Evolutionary conservation across 2,329 filamentous ascomycete species (phyloP).

Genomic region (Colletotrichum ledebouriae): DNA sequence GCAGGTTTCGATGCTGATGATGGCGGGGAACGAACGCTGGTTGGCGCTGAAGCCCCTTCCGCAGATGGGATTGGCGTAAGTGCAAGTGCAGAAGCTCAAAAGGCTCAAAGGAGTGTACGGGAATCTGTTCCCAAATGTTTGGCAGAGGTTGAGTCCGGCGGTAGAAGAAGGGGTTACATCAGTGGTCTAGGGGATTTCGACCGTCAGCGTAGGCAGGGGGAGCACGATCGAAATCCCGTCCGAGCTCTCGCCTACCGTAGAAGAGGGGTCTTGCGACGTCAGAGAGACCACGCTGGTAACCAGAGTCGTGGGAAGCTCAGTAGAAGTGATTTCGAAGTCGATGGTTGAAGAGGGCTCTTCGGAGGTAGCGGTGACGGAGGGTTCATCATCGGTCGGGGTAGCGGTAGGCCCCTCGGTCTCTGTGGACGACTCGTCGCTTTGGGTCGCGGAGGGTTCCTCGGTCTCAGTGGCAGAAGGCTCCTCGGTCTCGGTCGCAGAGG

Average conservation of each 20-base stretch:
- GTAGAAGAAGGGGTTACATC: neutral
- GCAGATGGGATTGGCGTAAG: slow-evolving; percentile 5
- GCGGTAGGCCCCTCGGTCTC: neutral
- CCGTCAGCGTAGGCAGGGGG: slow-evolving; percentile 9
- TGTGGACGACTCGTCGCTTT: neutral
- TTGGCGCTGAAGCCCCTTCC: neutral
- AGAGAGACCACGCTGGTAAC: slow-evolving; percentile 1
- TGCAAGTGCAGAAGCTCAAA: slow-evolving; percentile 4
- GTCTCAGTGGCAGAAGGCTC: slow-evolving; percentile 2
- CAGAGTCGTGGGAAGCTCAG: neutral
- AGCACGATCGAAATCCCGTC: neutral
- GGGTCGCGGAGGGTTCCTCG: neutral
- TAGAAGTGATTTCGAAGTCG: neutral
- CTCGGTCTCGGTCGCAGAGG: neutral
- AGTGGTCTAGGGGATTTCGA: neutral
- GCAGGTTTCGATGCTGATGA: neutral
- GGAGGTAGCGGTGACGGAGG: neutral
- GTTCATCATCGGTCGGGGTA: neutral
- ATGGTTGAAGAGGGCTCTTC: neutral
- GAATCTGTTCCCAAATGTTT: neutral
- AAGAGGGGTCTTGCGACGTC: neutral
- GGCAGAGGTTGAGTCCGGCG: neutral
- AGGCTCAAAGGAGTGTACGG: slow-evolving; percentile 1
- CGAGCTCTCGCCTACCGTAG: slow-evolving; percentile 16
- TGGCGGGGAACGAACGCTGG: neutral